Base-by-base conservation (phyloP, 2,329 filamentous ascomycete genomes). In the Cercospora janseana region DNA sequence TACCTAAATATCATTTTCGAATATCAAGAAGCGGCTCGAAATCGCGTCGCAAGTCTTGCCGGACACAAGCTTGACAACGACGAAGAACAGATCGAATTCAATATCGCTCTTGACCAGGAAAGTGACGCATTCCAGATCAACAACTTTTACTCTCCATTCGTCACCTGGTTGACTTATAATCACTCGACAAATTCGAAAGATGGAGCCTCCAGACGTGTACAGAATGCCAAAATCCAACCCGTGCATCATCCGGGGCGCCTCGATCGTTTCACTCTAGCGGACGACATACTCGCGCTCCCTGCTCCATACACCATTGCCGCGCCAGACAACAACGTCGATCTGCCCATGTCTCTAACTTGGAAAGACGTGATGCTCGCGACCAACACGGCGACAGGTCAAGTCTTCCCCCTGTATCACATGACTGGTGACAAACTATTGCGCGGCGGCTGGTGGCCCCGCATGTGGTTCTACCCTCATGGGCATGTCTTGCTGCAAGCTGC, bases 131-230 rank as follows among this genome's bases (percentile, higher is more conserved):
- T 57, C 35, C 52, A 55, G 43, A 44, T 52, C n/a, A 45, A 49
- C 12, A 51, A 51, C 21, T 45, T 32, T 26, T 47, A 55, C 18
- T 50, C 49, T n/a, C 49, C 44, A 13, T 57, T 51, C 27, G 18
- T 55, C 26, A 57, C 49, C 4, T 57, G 55, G 55, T 55, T 57
- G 55, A 48, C 47, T 12, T 55, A 48, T 34, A 55, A 57, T 23
- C 52, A 45, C 23, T 44, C 49, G 31, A 40, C 49, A 15, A n/a
- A n/a, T n/a, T 31, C 41, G n/a, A 12, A n/a, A 2, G 13, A 23
- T 6, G 23, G 24, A 24, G 16, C 26, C 6, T 6, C 6, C 6
- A 28, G 12, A 28, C 26, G 12, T 28, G 26, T 12, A 28, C 15
- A 35, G 8, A 35, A 8, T 15, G n/a, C 20, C 13, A 13, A 10